Percentiles rank a stretch among this genome's conserved stretches.
Conservation (phyloP, 2,329 filamentous ascomycete genomes). For the Zasmidium cellare region DNA sequence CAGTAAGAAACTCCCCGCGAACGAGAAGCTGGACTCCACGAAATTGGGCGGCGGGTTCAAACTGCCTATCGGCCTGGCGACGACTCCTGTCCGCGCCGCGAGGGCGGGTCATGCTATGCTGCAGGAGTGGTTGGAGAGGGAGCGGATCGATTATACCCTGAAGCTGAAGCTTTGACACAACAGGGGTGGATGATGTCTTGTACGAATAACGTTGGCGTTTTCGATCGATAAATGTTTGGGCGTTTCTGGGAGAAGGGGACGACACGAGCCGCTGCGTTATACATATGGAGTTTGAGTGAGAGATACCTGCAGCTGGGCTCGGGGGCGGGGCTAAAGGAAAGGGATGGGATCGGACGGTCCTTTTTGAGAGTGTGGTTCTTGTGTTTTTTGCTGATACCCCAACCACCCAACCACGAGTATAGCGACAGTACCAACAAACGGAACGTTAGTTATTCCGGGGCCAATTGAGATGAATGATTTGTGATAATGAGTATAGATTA, state of each 20-base stretch:
- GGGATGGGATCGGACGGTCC: not conserved
- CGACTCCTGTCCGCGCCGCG: conserved; percentile 46
- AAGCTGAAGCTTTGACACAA: conserved; percentile 24
- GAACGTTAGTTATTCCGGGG: not conserved
- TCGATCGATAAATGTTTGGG: not conserved
- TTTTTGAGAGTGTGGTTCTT: not conserved
- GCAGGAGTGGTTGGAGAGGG: conserved; percentile 41
- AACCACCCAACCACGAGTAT: not conserved
- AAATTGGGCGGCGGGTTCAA: conserved; percentile 39
- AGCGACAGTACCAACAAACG: not conserved
- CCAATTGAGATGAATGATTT: too few relatives aligned
- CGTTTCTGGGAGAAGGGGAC: not conserved
- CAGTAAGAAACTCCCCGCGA: conserved; percentile 23
- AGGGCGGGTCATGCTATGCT: conserved; percentile 45
- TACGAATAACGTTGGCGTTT: not conserved
- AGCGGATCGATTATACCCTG: conserved; percentile 24
- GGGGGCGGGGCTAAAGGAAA: not conserved
- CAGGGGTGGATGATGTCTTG: not conserved
- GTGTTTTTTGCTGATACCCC: not conserved
- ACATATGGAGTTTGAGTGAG: too few relatives aligned
- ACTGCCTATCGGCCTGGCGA: conserved; percentile 42
- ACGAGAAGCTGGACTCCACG: conserved; percentile 36
- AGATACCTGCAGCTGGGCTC: not conserved
- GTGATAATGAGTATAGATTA: not conserved
- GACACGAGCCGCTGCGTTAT: not conserved